These are phyloP conservation scores for Fistulinella cinereoalba DNA, from an alignment of 1,284 basidiomycete species.

Conservation along the genomic window DNA sequence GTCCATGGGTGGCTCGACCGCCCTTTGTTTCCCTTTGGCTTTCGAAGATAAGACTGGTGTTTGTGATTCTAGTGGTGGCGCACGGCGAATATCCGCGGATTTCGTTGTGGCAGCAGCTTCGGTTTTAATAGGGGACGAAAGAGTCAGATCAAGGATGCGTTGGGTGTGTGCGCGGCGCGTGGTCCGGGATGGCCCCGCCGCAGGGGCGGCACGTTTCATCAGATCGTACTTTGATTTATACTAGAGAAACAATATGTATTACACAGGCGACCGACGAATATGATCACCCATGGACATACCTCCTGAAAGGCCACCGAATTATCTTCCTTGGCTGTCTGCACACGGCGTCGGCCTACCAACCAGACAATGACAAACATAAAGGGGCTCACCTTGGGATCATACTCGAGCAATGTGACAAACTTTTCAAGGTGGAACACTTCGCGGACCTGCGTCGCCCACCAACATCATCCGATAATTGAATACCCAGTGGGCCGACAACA, in stretches of 20 bases:
- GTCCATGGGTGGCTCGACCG: conserved; percentile 36
- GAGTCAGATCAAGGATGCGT: conserved; percentile 43
- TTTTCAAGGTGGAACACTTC: conserved; percentile 85
- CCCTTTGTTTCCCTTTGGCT: conserved; percentile 36
- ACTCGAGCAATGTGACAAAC: conserved; percentile 70
- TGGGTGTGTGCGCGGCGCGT: conserved; percentile 64
- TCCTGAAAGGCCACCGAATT: conserved; percentile 70
- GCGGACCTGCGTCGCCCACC: conserved; percentile 50
- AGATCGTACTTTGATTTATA: conserved; percentile 64
- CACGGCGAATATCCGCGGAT: conserved; percentile 10
- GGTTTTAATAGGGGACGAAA: conserved; percentile 19
- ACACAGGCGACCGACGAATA: conserved; percentile 6
- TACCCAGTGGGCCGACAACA: background rate
- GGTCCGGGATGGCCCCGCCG: conserved; percentile 50
- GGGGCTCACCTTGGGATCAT: conserved; percentile 64
- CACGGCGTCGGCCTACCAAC: conserved; percentile 2
- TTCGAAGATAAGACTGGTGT: conserved; percentile 20
- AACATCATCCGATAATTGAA: background rate
- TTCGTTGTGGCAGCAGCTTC: conserved; percentile 7
- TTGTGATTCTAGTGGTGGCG: conserved; percentile 3
- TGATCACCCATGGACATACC: conserved; percentile 42
- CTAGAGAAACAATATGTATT: conserved; percentile 42
- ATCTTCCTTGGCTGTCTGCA: conserved; percentile 70
- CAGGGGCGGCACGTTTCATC: conserved; percentile 44
- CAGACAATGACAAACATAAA: background rate